A percentile compares a stretch with the other conserved stretches of the same genome.
Conservation (phyloP, 2,329 filamentous ascomycete species). For the Ophiobolus disseminans region DNA sequence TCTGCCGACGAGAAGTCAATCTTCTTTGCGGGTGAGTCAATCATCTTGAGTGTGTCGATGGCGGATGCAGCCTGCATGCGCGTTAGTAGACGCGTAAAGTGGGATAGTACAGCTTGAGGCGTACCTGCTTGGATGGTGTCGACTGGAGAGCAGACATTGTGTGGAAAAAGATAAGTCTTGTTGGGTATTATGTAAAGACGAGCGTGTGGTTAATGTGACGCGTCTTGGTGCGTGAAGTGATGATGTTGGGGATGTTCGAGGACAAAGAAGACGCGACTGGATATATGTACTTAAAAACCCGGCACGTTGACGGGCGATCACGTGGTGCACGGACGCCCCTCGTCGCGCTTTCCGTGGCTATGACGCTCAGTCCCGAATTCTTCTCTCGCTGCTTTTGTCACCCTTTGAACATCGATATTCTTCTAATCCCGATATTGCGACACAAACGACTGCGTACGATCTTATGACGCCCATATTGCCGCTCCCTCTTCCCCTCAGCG, state of each 20-base stretch:
- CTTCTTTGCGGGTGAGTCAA: conserved; percentile 88
- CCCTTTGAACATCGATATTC: background rate
- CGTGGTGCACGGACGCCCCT: conserved; percentile 25
- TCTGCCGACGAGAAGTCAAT: conserved; percentile 73
- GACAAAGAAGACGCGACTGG: conserved; percentile 25
- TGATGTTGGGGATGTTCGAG: conserved; percentile 35
- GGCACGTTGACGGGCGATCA: conserved; percentile 22
- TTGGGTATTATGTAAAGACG: conserved; percentile 15
- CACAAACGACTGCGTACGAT: conserved; percentile 8
- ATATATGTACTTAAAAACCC: conserved; percentile 41
- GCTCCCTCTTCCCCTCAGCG: background rate
- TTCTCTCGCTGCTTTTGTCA: conserved; percentile 10
- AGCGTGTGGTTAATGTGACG: conserved; percentile 27
- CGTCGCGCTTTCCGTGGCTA: conserved; percentile 32
- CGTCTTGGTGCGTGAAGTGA: conserved; percentile 21
- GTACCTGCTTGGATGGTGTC: conserved; percentile 76
- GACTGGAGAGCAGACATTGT: conserved; percentile 76
- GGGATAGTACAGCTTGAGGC: conserved; percentile 42
- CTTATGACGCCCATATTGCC: conserved; percentile 26
- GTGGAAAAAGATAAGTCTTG: conserved; percentile 18
- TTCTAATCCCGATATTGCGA: background rate
- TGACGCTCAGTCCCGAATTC: conserved; percentile 33
- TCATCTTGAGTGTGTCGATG: conserved; percentile 88
- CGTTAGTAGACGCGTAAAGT: conserved; percentile 50
- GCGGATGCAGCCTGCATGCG: conserved; percentile 76